Conservation (phyloP, 2,329 filamentous ascomycete species). For the Colletotrichum trifolii region DNA sequence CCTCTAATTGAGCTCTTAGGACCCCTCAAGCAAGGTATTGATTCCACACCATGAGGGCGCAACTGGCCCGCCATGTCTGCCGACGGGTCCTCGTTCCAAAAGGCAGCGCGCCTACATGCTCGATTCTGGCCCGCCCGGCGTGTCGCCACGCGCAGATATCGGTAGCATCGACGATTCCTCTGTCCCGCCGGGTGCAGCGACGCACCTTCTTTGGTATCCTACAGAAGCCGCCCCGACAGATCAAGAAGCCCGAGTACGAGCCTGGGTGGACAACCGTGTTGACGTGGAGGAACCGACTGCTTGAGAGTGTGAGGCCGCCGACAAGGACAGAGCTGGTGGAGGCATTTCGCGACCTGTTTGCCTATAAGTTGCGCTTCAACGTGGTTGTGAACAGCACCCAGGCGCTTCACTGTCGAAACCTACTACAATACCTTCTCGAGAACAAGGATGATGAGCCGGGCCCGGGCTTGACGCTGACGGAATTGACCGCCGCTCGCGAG, state of each 20-base stretch:
- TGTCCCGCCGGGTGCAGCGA: constrained; percentile 39
- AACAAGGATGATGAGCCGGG: constrained; percentile 48
- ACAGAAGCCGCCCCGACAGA: constrained; percentile 65
- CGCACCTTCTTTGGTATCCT: constrained; percentile 73
- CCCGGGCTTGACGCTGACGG: constrained; percentile 50
- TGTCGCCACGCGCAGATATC: constrained; percentile 41
- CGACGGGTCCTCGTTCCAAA: constrained; percentile 50
- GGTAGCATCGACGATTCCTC: constrained; percentile 38
- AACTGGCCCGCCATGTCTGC: constrained; percentile 57
- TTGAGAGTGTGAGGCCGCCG: constrained; percentile 74
- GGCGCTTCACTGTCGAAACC: constrained; percentile 64
- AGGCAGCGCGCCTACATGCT: constrained; percentile 47
- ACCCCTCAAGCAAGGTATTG: constrained; percentile 23
- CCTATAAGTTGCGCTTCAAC: constrained; percentile 60
- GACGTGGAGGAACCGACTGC: constrained; percentile 71
- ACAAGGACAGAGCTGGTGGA: constrained; percentile 69
- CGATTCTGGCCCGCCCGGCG: constrained; percentile 43
- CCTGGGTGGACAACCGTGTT: constrained; percentile 79
- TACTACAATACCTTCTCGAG: constrained; percentile 69
- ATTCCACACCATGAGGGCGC: constrained; percentile 55
- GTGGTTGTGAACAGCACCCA: constrained; percentile 73
- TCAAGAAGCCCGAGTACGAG: constrained; percentile 72
- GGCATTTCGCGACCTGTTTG: constrained; percentile 74
- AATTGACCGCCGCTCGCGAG: constrained; percentile 57
- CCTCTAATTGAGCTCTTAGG: constrained; percentile 12